Conservation (phyloP, 495 filamentous ascomycete species). For the Neurospora sp. region DNA sequence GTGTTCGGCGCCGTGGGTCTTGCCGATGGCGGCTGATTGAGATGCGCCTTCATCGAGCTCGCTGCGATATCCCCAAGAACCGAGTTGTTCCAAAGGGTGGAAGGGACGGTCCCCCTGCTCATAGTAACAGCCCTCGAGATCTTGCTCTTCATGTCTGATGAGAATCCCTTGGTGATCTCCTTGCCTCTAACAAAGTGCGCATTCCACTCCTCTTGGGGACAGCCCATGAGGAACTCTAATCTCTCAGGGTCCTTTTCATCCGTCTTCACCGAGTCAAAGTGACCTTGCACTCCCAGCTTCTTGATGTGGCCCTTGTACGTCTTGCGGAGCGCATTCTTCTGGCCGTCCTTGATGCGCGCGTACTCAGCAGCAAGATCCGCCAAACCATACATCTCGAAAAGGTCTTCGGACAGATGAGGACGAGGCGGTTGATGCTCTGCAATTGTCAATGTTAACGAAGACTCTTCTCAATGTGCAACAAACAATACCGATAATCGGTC, state of each 20-base stretch:
- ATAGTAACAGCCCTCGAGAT: conserved; percentile 39
- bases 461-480: conserved; percentile 9
- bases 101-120: conserved; percentile 37
- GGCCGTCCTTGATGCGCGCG: conserved; percentile 43
- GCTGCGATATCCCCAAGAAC: conserved; percentile 42
- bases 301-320: conserved; percentile 51
- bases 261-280: conserved; percentile 42
- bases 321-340: conserved; percentile 48
- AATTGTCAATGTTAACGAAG: conserved; percentile 41
- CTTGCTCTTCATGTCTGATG: conserved; percentile 17
- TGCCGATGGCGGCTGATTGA: conserved; percentile 26
- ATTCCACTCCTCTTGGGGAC: conserved; percentile 48
- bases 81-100: conserved; percentile 37
- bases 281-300: conserved; percentile 41
- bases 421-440: conserved; percentile 35
- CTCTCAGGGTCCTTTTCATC: conserved; percentile 27
- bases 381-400: conserved; percentile 42
- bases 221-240: conserved; percentile 36
- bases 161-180: conserved; percentile 46
- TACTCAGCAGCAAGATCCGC: conserved; percentile 40
- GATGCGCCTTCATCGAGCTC: conserved; percentile 19
- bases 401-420: conserved; percentile 36
- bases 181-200: conserved; percentile 38
- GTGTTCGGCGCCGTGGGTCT: conserved; percentile 35
- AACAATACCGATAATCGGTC: conserved; percentile 13